phyloP scores from a whole-genome alignment of 768 basidiomycete species.

The Neoboletus magnificus region DNA sequence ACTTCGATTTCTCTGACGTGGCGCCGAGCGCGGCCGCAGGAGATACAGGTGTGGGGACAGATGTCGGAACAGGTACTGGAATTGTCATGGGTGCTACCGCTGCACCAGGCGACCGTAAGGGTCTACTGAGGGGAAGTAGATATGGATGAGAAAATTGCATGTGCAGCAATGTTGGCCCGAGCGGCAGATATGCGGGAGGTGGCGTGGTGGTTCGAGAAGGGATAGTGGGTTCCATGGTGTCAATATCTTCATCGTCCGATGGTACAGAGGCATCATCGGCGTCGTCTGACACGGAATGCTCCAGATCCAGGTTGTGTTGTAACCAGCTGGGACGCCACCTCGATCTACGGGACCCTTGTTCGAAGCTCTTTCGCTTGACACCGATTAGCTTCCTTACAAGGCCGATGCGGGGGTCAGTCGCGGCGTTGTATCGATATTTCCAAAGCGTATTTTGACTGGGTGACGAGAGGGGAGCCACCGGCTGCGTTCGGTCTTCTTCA shows the following conservation, averaged over 20 bases:
- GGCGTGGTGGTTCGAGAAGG: slow-evolving; percentile 64
- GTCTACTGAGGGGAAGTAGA: slow-evolving; percentile 58
- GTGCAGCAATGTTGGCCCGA: slow-evolving; percentile 63
- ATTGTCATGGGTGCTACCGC: slow-evolving; percentile 46
- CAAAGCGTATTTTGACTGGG: slow-evolving; percentile 36
- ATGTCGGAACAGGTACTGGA: slow-evolving; percentile 38
- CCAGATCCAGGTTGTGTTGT: slow-evolving; percentile 48
- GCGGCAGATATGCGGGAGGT: slow-evolving; percentile 65
- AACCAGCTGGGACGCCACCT: slow-evolving; percentile 44
- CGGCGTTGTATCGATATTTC: slow-evolving; percentile 52
- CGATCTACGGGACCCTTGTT: slow-evolving; percentile 34
- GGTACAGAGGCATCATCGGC: slow-evolving; percentile 39
- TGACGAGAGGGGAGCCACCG: slow-evolving; percentile 19
- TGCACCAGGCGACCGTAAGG: slow-evolving; percentile 58
- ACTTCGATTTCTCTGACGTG: slow-evolving; percentile 61
- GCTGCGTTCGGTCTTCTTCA: slow-evolving; percentile 40
- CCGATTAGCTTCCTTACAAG: slow-evolving; percentile 66
- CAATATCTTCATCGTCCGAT: slow-evolving; percentile 41
- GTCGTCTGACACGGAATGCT: slow-evolving; percentile 30
- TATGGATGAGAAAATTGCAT: slow-evolving; percentile 64
- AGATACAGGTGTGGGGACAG: slow-evolving; percentile 83
- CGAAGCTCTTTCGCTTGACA: slow-evolving; percentile 60
- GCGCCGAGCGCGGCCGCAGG: slow-evolving; percentile 69
- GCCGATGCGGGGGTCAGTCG: slow-evolving; percentile 70
- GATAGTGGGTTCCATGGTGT: slow-evolving; percentile 20